Percentiles rank a stretch among this genome's conserved stretches.
phyloP scores from a whole-genome alignment of 768 basidiomycete genomes.

The Crepidotus variabilis region DNA sequence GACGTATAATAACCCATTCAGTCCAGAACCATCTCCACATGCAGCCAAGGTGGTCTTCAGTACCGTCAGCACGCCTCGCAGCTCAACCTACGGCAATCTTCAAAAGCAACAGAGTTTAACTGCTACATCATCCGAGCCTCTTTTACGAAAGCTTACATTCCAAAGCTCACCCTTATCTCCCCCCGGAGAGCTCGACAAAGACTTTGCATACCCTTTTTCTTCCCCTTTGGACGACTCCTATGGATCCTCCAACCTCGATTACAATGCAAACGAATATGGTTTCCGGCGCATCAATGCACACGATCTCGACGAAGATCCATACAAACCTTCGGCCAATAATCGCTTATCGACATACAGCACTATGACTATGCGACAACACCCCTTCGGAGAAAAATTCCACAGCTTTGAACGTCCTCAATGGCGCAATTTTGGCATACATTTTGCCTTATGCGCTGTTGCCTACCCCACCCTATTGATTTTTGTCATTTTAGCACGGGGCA shows the following conservation, averaged over 20 bases:
- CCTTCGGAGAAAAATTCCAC: slow-evolving; percentile 14
- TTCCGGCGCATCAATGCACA: neutral
- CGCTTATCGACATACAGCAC: neutral
- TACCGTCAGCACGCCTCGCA: neutral
- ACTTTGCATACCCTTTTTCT: neutral
- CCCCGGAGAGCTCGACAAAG: neutral
- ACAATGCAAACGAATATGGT: neutral
- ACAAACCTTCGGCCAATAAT: neutral
- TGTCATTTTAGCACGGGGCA: slow-evolving; percentile 21
- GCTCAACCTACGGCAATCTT: neutral
- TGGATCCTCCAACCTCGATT: neutral
- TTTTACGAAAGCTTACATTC: neutral
- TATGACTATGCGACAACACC: slow-evolving; percentile 10
- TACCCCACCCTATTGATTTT: slow-evolving; percentile 28
- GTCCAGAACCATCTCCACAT: neutral
- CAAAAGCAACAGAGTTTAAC: neutral
- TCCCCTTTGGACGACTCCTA: neutral
- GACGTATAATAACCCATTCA: neutral
- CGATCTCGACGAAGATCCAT: neutral
- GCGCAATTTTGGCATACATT: slow-evolving; percentile 23
- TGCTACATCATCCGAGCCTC: neutral
- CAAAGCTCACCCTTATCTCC: neutral
- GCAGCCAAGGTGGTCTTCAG: neutral
- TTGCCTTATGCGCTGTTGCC: slow-evolving; percentile 23
- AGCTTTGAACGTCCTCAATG: slow-evolving; percentile 30